Conservation (phyloP, 2,329 filamentous ascomycete species). For the Exophiala aquamarina region DNA sequence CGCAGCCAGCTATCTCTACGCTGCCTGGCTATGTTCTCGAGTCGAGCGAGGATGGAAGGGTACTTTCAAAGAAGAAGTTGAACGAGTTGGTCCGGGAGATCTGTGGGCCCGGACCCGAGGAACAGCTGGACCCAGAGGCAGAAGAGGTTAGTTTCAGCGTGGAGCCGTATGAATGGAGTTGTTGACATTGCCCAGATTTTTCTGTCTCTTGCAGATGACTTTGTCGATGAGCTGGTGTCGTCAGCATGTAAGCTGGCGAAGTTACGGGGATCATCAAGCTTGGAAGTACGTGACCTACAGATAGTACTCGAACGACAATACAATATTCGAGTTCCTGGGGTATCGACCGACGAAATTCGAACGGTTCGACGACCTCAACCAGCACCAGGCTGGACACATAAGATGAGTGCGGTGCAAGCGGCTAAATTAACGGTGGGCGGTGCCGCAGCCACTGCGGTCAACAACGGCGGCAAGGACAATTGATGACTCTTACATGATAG, state of each 20-base stretch:
- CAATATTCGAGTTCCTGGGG: slow-evolving; percentile 91
- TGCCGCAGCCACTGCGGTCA: slow-evolving; percentile 5
- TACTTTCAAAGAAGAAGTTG: slow-evolving; percentile 96
- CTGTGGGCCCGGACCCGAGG: slow-evolving; percentile 70
- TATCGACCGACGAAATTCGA: slow-evolving; percentile 88
- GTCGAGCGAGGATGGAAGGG: slow-evolving; percentile 77
- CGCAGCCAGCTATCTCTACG: slow-evolving; percentile 80
- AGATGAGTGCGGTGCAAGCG: slow-evolving; percentile 92
- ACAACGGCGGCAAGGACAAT: slow-evolving; percentile 14
- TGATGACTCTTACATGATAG: slow-evolving; percentile 1
- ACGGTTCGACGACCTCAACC: slow-evolving; percentile 94
- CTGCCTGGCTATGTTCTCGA: slow-evolving; percentile 83
- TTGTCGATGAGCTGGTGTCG: slow-evolving; percentile 87
- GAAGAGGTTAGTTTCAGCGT: slow-evolving; percentile 70
- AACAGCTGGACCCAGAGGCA: slow-evolving; percentile 83
- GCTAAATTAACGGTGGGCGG: slow-evolving; percentile 27
- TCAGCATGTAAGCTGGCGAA: slow-evolving; percentile 89
- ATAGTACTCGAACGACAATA: slow-evolving; percentile 80
- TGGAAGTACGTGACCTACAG: slow-evolving; percentile 86
- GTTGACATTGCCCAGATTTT: slow-evolving; percentile 63
- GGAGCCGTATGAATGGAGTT: neutral
- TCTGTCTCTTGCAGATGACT: slow-evolving; percentile 86
- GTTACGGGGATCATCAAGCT: slow-evolving; percentile 81
- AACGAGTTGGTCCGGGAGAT: slow-evolving; percentile 94
- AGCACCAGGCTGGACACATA: slow-evolving; percentile 83